Base-by-base conservation (phyloP, 148 eudicot genomes). In the Persicaria maculosa region DNA sequence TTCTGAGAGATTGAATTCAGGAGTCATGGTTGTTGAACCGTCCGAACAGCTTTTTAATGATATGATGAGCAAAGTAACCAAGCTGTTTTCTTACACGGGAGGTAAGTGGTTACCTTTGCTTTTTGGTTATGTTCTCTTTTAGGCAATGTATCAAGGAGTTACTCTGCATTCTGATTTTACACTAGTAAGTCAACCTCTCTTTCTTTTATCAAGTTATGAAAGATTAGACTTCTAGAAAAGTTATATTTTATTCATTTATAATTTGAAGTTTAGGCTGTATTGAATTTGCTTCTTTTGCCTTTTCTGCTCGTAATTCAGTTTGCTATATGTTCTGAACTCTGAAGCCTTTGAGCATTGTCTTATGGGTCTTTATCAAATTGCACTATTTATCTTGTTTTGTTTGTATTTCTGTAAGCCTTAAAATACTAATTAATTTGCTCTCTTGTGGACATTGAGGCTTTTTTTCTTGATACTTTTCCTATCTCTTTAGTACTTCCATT, bases 1-100 rank as follows among this genome's bases (percentile, higher is more conserved):
- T 83, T 95, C 99, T 19, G 99, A 95, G 77, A 89, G 97, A 85
- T 84, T 95, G n/a, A 95, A 95, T 83, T 95, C 99, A 36, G 99
- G 99, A 36, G 99, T 95, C 50, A 83, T 95, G 88, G 99, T 95
- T 58, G 92, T 92, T 68, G 97, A 92, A 84, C 99, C 99, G 50
- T 95, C 99, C 71, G 86, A 80, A 79, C 77, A 77, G 61, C 83
- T 95, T 69, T 95, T 95, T 74, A 86, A 82, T 44, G 99, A 95
- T 80, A 95, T 95, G 99, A 71, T 86, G 86, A 80, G 81, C 84
- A 89, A 95, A 90, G 83, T 95, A 31, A 84, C 8, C 69, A 87
- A 86, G 50, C 79, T 90, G 85, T 85, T 79, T 64, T 95, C 99
- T 71, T 95, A 95, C 82, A 95, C 99, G 16, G 99, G 98, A 89